Percentiles rank a stretch among this genome's conserved stretches.
Conservation (phyloP, 75 land plant species). For the Larix kaempferi region DNA sequence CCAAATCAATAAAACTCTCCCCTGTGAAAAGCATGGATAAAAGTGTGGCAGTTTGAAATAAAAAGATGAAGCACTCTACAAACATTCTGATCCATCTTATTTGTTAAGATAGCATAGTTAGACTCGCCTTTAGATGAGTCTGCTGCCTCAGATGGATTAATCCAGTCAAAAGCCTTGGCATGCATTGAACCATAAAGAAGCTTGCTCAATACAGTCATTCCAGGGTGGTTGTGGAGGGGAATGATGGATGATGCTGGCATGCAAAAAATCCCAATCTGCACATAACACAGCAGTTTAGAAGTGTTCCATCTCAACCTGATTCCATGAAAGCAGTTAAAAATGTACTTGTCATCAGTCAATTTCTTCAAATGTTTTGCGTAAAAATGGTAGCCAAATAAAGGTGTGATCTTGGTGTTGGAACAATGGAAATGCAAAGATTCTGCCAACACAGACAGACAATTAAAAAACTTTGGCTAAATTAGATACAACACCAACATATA, state of each 20-base stretch:
- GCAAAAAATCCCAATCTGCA: conserved; percentile 70
- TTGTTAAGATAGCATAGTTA: neutral
- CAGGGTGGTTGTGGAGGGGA: conserved; percentile 56
- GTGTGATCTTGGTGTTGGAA: too few relatives aligned
- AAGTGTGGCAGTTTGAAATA: neutral
- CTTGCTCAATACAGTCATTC: conserved; percentile 55
- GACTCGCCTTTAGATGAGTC: conserved; percentile 3
- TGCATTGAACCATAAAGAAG: conserved; percentile 49
- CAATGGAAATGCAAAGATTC: too few relatives aligned
- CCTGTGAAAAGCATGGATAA: neutral
- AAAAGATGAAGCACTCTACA: neutral
- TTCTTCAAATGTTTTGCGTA: too few relatives aligned
- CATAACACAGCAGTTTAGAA: neutral
- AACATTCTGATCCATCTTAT: neutral
- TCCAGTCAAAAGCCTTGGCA: conserved; percentile 51
- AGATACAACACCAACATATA: neutral
- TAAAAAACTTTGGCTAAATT: too few relatives aligned
- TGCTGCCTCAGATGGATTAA: neutral
- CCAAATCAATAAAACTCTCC: too few relatives aligned
- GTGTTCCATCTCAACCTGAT: neutral
- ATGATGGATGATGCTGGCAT: conserved; percentile 48
- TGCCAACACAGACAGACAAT: neutral
- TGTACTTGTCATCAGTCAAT: too few relatives aligned
- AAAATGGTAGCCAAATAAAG: neutral
- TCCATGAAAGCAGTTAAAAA: neutral